These are phyloP conservation scores for Leucocoprinus leucothites DNA, from an alignment of 768 basidiomycete species.

Conservation along the genomic window DNA sequence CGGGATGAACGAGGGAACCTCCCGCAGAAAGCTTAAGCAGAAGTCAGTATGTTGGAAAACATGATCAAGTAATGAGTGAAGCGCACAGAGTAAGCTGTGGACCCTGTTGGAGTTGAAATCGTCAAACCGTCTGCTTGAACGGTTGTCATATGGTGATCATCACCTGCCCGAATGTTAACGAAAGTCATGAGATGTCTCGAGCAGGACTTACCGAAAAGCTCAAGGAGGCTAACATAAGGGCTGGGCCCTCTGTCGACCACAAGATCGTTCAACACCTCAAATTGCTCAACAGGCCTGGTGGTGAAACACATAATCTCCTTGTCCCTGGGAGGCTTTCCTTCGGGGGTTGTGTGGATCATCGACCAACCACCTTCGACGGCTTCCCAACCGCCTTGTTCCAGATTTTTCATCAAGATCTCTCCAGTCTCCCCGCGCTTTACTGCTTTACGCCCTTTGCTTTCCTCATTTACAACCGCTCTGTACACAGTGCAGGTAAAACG, in stretches of 20 bases:
- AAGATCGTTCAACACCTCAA: conserved; percentile 94
- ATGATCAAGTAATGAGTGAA: conserved; percentile 4
- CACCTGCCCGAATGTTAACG: conserved; percentile 50
- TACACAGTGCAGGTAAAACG: conserved; percentile 99
- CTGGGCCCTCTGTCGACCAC: conserved; percentile 98
- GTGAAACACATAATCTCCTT: conserved; percentile 99
- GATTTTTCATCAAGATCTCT: conserved; percentile 94
- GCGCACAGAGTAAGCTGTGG: conserved; percentile 94
- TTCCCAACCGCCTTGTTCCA: conserved; percentile 93
- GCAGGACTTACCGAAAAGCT: conserved; percentile 81
- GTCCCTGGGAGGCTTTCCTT: conserved; percentile 63
- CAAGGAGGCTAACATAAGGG: conserved; percentile 93
- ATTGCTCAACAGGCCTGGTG: conserved; percentile 91
- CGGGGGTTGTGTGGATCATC: conserved; percentile 25
- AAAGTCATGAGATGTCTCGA: neutral
- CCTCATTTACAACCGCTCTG: conserved; percentile 78
- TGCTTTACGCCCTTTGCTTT: conserved; percentile 68
- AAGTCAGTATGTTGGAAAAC: conserved; percentile 7
- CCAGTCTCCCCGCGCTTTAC: conserved; percentile 93
- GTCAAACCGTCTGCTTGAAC: conserved; percentile 97
- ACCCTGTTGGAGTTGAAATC: conserved; percentile 95
- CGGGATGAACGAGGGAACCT: conserved; percentile 95
- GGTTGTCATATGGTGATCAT: conserved; percentile 99
- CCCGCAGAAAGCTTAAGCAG: conserved; percentile 79
- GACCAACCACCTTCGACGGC: conserved; percentile 80